Evolutionary conservation across 768 basidiomycete genomes (phyloP), one percentile per base, ranked within the genome.

Genomic region (Pulveroboletus sp.): DNA sequence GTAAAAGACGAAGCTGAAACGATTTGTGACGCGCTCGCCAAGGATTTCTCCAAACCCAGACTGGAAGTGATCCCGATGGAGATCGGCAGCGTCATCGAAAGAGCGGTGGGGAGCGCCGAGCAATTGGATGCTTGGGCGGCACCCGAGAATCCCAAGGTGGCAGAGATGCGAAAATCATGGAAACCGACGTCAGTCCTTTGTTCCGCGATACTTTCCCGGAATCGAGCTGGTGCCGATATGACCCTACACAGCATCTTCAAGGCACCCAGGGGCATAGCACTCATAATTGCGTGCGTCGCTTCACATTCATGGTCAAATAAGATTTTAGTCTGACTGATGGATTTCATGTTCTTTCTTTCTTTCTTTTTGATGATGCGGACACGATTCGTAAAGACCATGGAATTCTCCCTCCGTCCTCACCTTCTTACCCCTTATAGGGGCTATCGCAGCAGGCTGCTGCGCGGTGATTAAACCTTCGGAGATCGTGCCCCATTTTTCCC

Each of bases 381-480:
- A 71, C 5, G 70, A 75, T 76, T 38, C 84, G 84, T 8, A n/a
- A n/a, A n/a, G n/a, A n/a, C n/a, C n/a, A n/a, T n/a, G n/a, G n/a
- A n/a, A n/a, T n/a, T n/a, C n/a, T n/a, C n/a, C n/a, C n/a, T n/a
- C n/a, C n/a, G n/a, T n/a, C n/a, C n/a, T n/a, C n/a, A n/a, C n/a
- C n/a, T n/a, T n/a, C n/a, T n/a, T n/a, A n/a, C n/a, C n/a, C n/a
- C n/a, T n/a, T n/a, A n/a, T n/a, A n/a, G n/a, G n/a, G n/a, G 91
- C 91, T 1, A 78, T 94, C 34, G 84, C 89, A 0, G 87, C 89
- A 3, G 92, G 92, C 6, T 84, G 83, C 57, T 73, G 85, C 0
- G 80, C 78, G 4, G 68, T 85, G 5, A 39, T 92, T 44, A 93
- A 93, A 63, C 87, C 88, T 1, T 86, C 91, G 1, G 92, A 93